A percentile compares a stretch with the other conserved stretches of the same genome.
Conservation (phyloP, 306 rosid species). For the Prunus davidiana region DNA sequence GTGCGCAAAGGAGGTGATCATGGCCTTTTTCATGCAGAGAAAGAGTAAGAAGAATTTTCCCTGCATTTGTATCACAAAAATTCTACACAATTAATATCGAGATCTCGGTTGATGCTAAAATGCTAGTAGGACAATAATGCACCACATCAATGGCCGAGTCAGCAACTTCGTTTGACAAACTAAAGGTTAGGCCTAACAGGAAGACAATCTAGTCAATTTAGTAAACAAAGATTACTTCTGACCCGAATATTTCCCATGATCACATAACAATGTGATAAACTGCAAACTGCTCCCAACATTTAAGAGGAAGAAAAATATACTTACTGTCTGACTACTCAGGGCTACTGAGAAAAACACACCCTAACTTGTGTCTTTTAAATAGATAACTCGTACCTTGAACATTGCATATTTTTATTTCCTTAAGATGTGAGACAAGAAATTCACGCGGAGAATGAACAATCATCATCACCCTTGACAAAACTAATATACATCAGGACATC, state of each 20-base stretch:
- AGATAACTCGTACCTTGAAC: neutral
- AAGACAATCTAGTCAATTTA: neutral
- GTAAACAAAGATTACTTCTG: neutral
- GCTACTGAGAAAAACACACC: neutral
- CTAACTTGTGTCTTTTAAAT: neutral
- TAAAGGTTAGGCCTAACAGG: neutral
- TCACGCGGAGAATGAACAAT: neutral
- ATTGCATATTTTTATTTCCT: neutral
- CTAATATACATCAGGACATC: neutral
- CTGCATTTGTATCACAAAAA: conserved; percentile 39
- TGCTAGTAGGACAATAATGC: neutral
- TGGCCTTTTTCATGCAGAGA: conserved; percentile 56
- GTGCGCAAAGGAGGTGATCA: conserved; percentile 23
- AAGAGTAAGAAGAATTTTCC: conserved; percentile 68
- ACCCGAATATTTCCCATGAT: neutral
- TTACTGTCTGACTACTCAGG: neutral
- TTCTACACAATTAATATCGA: conserved; percentile 1
- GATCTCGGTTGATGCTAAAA: neutral
- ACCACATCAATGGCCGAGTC: neutral
- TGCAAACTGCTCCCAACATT: neutral
- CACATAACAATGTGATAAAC: neutral
- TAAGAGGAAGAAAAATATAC: neutral
- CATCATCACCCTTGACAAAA: conserved; percentile 7
- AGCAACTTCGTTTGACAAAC: neutral
- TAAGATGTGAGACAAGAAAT: neutral